Conservation (phyloP, 2,329 filamentous ascomycete genomes). For the Albifimbria verrucaria region DNA sequence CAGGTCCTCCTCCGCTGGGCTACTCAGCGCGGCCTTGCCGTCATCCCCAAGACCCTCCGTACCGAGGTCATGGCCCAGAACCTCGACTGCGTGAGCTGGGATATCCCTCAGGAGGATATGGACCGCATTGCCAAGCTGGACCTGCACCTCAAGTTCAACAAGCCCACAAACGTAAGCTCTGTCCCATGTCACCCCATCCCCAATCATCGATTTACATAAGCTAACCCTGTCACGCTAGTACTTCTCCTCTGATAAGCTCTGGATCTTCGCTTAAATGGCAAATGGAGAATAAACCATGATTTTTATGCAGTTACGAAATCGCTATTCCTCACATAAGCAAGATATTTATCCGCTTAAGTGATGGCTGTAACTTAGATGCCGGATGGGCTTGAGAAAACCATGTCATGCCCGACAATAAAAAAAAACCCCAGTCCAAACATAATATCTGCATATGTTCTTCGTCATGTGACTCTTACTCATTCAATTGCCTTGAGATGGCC, state of each 20-base stretch:
- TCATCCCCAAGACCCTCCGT: constrained; percentile 74
- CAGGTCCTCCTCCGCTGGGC: constrained; percentile 86
- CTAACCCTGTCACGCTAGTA: constrained; percentile 36
- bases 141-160: constrained; percentile 69
- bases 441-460: no score
- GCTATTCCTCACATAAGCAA: neutral
- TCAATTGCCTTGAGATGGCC: no score
- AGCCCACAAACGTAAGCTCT: constrained; percentile 64
- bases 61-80: constrained; percentile 57
- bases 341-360: constrained; percentile 2
- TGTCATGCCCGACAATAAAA: no score
- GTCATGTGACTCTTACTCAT: no score
- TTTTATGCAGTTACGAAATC: neutral
- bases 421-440: no score
- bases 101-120: constrained; percentile 64
- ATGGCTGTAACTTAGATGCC: no score
- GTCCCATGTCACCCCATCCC: neutral
- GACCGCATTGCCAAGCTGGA: constrained; percentile 64
- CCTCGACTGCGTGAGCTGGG: constrained; percentile 63
- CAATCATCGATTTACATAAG: neutral
- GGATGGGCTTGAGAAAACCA: no score
- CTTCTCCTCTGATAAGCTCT: constrained; percentile 53
- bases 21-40: constrained; percentile 75
- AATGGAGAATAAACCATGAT: constrained; percentile 1
- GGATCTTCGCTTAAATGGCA: constrained; percentile 50